Base-by-base conservation (phyloP, 2,329 filamentous ascomycete genomes). In the Penicillium sp. region DNA sequence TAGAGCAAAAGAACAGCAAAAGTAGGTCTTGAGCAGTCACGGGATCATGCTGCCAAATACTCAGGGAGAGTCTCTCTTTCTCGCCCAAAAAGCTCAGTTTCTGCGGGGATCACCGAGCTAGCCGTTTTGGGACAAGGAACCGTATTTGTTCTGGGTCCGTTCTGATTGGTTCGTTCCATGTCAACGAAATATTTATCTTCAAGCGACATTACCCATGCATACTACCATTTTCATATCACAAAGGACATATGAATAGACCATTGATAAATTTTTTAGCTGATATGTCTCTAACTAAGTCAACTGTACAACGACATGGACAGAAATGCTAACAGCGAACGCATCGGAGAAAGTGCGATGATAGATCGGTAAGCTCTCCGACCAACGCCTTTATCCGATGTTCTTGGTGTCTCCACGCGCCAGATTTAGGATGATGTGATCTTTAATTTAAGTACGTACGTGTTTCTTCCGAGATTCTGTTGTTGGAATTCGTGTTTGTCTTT, bases 11-110 rank as follows among this genome's bases (percentile, higher is more conserved):
- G 12, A 18, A 12, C 30, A 55, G 16, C 18, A 5, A 24, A 21
- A 21, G 14, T 58, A 58, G 56, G 56, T 58, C 47, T 58, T 54
- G 8, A 12, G 12, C 40, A 42, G 51, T 58, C 56, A 58, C 56
- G 56, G 56, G 56, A 58, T 28, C 40, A 21, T 35, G 38, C 38
- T 42, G 38, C 38, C 38, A 18, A 42, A 14, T 35, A 35, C 48
- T 35, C 46, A 48, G 24, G 9, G 28, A 53, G 43, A 16, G 9
- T 35, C 9, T 35, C 12, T 35, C 11, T 16, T 5, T 35, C 11
- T 5, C 14, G 14, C 12, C 6, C 14, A 3, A 3, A 35, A 35
- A 35, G 30, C 30, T 35, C 30, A 14, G 30, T 8, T 35, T 35
- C 16, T 14, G 9, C 20, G 5, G 20, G 43, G 8, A 5, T 26